Conservation (phyloP, 140 eudicot genomes). For the Flaveria floridana region DNA sequence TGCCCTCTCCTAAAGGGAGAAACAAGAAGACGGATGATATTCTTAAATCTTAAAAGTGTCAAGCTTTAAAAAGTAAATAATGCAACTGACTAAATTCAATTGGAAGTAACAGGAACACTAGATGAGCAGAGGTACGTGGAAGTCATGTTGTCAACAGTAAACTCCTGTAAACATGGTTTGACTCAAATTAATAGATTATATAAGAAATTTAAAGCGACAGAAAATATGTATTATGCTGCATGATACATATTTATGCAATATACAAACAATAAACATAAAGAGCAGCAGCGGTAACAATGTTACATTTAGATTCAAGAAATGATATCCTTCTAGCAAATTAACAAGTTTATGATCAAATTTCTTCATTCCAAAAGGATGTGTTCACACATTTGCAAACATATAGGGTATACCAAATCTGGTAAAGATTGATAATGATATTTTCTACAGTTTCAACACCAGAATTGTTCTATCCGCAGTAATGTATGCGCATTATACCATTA, state of each 20-base stretch:
- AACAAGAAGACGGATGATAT: background rate
- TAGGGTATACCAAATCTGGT: too few species aligned
- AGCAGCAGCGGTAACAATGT: background rate
- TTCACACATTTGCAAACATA: background rate
- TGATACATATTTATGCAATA: too few species aligned
- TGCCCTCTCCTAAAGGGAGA: background rate
- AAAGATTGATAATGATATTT: background rate
- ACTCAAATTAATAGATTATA: background rate
- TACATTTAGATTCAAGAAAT: slow-evolving; percentile 8
- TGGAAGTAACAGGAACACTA: too few species aligned
- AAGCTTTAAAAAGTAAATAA: background rate
- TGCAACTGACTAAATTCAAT: background rate
- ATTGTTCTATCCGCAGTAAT: background rate
- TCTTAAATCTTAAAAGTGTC: background rate
- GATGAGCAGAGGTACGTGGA: background rate
- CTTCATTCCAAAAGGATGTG: background rate
- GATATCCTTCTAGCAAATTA: background rate
- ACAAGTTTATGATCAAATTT: too few species aligned
- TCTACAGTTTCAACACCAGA: background rate
- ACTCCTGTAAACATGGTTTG: slow-evolving; percentile 21
- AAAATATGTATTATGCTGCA: background rate
- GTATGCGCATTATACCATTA: too few species aligned
- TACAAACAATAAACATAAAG: background rate
- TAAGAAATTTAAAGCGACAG: background rate
- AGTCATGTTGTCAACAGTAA: background rate